A percentile compares a stretch with the other conserved stretches of the same genome.
These are phyloP conservation scores for Glomus cerebriforme DNA, from an alignment of 192 early-diverging fungal species.

Conservation along the genomic window DNA sequence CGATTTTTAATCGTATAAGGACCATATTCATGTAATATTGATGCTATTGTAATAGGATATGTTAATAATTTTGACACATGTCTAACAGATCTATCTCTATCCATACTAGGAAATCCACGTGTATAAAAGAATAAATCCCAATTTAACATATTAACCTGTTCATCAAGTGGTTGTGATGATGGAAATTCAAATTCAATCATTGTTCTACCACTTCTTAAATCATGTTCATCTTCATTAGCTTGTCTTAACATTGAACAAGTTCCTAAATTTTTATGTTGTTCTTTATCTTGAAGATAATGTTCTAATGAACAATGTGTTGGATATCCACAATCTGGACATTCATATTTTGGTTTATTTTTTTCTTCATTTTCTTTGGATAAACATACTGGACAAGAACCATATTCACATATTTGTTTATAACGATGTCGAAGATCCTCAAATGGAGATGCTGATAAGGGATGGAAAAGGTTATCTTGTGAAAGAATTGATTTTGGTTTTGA, in stretches of 20 bases:
- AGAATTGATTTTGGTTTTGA: not conserved
- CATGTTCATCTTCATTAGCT: slow-evolving; percentile 78
- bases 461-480: slow-evolving; percentile 58
- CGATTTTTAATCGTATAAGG: slow-evolving; percentile 65
- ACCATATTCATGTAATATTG: slow-evolving; percentile 70
- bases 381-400: slow-evolving; percentile 72
- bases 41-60: slow-evolving; percentile 77
- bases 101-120: slow-evolving; percentile 72
- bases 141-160: slow-evolving; percentile 72
- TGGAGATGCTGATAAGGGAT: slow-evolving; percentile 69
- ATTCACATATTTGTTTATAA: slow-evolving; percentile 59
- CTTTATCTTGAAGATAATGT: slow-evolving; percentile 55
- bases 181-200: slow-evolving; percentile 83
- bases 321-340: slow-evolving; percentile 79
- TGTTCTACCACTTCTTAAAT: slow-evolving; percentile 71
- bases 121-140: slow-evolving; percentile 83
- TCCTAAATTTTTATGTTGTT: slow-evolving; percentile 41
- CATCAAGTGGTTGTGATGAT: slow-evolving; percentile 65
- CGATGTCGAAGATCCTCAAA: slow-evolving; percentile 67
- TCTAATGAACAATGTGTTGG: slow-evolving; percentile 75
- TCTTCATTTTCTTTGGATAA: slow-evolving; percentile 39
- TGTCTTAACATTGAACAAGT: slow-evolving; percentile 64
- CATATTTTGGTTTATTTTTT: slow-evolving; percentile 56
- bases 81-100: slow-evolving; percentile 69
- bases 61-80: slow-evolving; percentile 80